phyloP scores from a whole-genome alignment of 2,329 filamentous ascomycete genomes.

The Aspergillus phoenicis region DNA sequence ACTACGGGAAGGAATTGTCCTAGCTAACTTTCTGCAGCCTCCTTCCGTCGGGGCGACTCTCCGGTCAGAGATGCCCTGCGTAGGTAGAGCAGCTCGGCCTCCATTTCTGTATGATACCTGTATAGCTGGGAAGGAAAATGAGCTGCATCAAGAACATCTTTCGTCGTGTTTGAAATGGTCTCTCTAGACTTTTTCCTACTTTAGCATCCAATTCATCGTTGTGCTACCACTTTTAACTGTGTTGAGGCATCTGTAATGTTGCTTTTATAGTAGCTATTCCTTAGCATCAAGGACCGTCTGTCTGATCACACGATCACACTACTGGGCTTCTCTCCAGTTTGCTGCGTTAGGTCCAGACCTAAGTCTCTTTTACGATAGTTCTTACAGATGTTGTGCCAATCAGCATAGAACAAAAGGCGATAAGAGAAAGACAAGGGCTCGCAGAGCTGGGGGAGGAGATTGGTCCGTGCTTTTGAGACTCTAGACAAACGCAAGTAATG shows the following conservation, averaged over 20 bases:
- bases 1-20: too few species aligned
- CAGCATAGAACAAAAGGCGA: not conserved
- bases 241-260: not conserved
- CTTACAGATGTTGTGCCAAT: not conserved
- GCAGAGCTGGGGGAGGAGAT: not conserved
- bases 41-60: constrained; percentile 48
- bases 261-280: not conserved
- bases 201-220: constrained; percentile 23
- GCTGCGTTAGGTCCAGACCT: not conserved
- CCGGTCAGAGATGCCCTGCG: constrained; percentile 43
- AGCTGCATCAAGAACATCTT: constrained; percentile 17
- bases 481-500: not conserved
- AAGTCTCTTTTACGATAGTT: too few species aligned
- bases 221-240: constrained; percentile 11
- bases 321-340: not conserved
- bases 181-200: constrained; percentile 22
- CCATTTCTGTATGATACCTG: constrained; percentile 41
- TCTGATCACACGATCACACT: not conserved
- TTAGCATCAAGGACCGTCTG: not conserved
- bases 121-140: constrained; percentile 33
- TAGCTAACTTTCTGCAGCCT: constrained; percentile 36
- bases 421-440: not conserved
- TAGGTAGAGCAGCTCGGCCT: constrained; percentile 31
- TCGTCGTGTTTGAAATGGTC: constrained; percentile 22
- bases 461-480: not conserved